Evolutionary conservation across 179 eudicot genomes (phyloP).

Genomic region (Vitellaria paradoxa): DNA sequence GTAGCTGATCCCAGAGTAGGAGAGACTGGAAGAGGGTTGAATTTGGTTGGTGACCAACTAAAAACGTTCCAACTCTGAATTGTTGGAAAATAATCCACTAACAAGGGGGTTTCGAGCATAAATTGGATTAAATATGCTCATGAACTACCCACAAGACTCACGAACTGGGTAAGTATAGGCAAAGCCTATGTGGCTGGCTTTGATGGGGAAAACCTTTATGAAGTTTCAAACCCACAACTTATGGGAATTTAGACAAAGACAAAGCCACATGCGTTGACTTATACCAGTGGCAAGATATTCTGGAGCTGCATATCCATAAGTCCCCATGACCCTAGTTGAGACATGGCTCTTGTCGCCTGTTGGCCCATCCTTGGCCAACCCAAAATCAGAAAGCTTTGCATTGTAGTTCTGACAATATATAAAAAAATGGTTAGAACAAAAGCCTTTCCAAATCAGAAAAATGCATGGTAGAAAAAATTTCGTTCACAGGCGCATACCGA

Average conservation of each 20-base stretch:
- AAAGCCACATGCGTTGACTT: background rate
- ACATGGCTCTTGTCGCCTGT: constrained; percentile 21
- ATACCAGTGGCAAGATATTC: constrained; percentile 26
- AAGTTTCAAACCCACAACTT: background rate
- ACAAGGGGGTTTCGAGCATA: background rate
- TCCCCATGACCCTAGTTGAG: constrained; percentile 21
- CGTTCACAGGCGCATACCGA: constrained; percentile 13
- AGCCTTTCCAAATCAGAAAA: background rate
- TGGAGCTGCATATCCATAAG: constrained; percentile 21
- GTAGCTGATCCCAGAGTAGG: no score
- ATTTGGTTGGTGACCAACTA: background rate
- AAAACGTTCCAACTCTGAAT: background rate
- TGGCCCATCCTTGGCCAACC: constrained; percentile 23
- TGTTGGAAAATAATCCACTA: background rate
- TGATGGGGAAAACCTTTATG: no score
- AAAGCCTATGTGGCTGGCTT: no score
- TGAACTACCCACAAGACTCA: no score
- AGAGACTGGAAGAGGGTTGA: background rate
- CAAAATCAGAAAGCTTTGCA: constrained; percentile 21
- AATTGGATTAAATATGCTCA: background rate
- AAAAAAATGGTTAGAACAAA: background rate
- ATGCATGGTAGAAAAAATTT: background rate
- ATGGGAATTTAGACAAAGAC: background rate
- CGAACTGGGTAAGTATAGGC: no score
- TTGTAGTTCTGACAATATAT: constrained; percentile 14